Conservation (phyloP, 1,284 basidiomycete species). For the Afroboletus lepidellus region DNA sequence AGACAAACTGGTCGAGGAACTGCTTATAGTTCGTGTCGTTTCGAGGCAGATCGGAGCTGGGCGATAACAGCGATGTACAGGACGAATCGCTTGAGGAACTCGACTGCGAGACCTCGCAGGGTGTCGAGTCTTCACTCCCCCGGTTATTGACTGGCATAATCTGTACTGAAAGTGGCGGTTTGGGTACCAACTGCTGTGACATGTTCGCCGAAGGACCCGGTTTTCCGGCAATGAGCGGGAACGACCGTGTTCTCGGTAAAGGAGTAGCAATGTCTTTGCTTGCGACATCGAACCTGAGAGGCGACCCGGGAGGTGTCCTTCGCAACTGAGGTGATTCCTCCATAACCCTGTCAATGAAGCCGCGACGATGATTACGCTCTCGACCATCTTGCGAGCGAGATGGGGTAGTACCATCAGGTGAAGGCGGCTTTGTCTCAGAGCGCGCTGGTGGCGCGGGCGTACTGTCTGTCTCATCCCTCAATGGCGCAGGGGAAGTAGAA, state of each 20-base stretch:
- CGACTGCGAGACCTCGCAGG: conserved; percentile 47
- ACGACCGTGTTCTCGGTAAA: conserved; percentile 37
- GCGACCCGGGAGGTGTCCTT: conserved; percentile 46
- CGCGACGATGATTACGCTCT: conserved; percentile 46
- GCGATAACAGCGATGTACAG: conserved; percentile 37
- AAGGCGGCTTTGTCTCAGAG: conserved; percentile 8
- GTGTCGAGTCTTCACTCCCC: conserved; percentile 53
- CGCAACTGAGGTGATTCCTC: conserved; percentile 30
- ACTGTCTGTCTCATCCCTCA: conserved; percentile 34
- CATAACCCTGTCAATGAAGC: conserved; percentile 41
- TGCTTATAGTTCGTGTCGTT: conserved; percentile 51
- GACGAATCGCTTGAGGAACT: conserved; percentile 43
- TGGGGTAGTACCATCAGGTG: conserved; percentile 31
- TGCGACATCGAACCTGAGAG: conserved; percentile 22
- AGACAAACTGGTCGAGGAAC: conserved; percentile 61
- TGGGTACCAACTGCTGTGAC: conserved; percentile 2
- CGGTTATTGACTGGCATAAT: conserved; percentile 3
- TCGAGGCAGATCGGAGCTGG: conserved; percentile 22
- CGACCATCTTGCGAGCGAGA: conserved; percentile 21
- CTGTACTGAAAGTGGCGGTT: conserved; percentile 22
- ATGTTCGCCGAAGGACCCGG: neutral
- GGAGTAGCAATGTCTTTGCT: neutral
- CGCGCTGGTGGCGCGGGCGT: conserved; percentile 7
- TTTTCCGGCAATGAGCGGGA: conserved; percentile 35
- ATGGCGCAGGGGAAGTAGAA: conserved; percentile 37